These are phyloP conservation scores for Cystofilobasidium bisporidii DNA, from an alignment of 768 basidiomycete species.

Conservation along the genomic window DNA sequence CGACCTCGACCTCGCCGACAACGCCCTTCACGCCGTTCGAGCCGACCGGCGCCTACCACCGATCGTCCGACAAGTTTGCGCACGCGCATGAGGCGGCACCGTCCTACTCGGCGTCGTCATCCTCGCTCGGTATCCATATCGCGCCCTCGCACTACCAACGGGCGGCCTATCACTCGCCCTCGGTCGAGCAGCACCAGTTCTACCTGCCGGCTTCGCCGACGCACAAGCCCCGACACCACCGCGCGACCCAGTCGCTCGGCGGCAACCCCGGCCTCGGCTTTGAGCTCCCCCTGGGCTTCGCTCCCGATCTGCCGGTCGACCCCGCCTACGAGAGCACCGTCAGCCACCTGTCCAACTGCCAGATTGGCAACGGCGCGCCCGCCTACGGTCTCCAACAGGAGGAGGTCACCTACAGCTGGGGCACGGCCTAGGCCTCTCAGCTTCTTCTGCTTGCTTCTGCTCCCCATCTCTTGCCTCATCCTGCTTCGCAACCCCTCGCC, in stretches of 20 bases:
- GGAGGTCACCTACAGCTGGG: constrained; percentile 6
- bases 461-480: no score
- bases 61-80: neutral
- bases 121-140: neutral
- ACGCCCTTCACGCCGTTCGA: constrained; percentile 1
- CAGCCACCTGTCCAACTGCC: neutral
- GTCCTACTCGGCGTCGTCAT: neutral
- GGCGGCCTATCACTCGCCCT: neutral
- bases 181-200: neutral
- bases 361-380: neutral
- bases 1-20: neutral
- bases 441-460: no score
- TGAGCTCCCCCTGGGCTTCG: neutral
- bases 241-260: constrained; percentile 2
- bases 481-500: no score
- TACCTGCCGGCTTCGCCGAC: neutral
- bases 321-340: neutral
- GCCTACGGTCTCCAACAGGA: neutral
- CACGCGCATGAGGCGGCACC: neutral
- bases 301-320: neutral
- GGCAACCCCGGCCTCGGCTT: constrained; percentile 3
- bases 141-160: neutral
- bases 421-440: neutral
- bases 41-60: neutral
- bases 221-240: neutral